A percentile compares a stretch with the other conserved stretches of the same genome.
phyloP scores from a whole-genome alignment of 225 moss, liverwort and hornwort genomes.

The Marchantia paleacea region DNA sequence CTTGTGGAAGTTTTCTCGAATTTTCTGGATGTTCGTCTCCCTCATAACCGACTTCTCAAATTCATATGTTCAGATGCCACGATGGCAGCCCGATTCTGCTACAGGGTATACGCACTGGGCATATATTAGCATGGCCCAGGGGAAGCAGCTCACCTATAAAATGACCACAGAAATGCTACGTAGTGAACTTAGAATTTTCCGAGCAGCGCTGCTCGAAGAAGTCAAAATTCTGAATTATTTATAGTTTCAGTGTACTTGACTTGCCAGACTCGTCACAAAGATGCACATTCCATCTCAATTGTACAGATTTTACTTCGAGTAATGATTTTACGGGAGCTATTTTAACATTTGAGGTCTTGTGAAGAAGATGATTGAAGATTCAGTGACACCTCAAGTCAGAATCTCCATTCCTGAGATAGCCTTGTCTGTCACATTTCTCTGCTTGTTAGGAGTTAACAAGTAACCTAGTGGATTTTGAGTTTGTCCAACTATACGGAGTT shows the following conservation, averaged over 20 bases:
- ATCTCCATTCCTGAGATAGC: no score
- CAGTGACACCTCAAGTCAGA: no score
- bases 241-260: background rate
- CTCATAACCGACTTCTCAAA: background rate
- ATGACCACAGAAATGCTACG: background rate
- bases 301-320: background rate
- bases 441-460: no score
- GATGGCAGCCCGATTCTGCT: background rate
- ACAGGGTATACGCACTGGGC: background rate
- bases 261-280: background rate
- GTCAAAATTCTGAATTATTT: background rate
- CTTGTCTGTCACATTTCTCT: no score
- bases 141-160: background rate
- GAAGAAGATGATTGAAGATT: no score
- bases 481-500: no score
- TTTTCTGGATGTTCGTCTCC: background rate
- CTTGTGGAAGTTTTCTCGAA: no score
- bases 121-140: background rate
- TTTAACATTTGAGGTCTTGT: no score
- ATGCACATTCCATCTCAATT: slow-evolving; percentile 5
- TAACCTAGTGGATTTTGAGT: no score
- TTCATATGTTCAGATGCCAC: background rate
- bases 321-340: background rate
- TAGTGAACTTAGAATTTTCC: background rate
- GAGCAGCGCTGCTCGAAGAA: background rate